phyloP scores from a whole-genome alignment of 192 early-diverging fungal species.

The Mortierella alpina region DNA sequence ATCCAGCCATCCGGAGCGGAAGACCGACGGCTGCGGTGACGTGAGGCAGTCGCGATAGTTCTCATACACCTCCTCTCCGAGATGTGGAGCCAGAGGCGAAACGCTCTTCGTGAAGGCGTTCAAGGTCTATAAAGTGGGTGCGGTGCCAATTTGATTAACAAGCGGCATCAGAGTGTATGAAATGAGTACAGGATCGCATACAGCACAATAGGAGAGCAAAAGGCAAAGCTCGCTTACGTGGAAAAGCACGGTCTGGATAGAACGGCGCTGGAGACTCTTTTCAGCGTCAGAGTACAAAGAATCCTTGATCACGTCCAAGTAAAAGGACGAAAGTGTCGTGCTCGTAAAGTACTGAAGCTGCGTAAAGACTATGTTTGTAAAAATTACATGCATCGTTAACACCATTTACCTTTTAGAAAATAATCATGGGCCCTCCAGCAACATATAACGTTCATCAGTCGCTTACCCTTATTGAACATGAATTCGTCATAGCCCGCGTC shows the following conservation, averaged over 20 bases:
- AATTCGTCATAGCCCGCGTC: slow-evolving; percentile 66
- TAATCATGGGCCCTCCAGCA: not conserved
- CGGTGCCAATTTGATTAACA: not conserved
- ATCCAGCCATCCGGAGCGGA: slow-evolving; percentile 27
- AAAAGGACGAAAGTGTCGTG: slow-evolving; percentile 75
- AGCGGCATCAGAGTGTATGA: not conserved
- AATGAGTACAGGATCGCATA: not conserved
- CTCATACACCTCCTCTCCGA: slow-evolving; percentile 50
- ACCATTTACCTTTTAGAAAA: slow-evolving; percentile 16
- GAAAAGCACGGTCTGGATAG: slow-evolving; percentile 72
- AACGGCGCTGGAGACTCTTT: slow-evolving; percentile 58
- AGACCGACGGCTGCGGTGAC: slow-evolving; percentile 14
- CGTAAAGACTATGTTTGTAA: no score
- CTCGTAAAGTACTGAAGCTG: slow-evolving; percentile 75
- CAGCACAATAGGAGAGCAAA: not conserved
- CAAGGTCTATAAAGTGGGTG: slow-evolving; percentile 54
- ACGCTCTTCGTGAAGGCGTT: slow-evolving; percentile 63
- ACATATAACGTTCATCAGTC: not conserved
- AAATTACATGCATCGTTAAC: slow-evolving; percentile 38
- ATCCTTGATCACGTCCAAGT: slow-evolving; percentile 85
- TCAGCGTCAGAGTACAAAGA: slow-evolving; percentile 71
- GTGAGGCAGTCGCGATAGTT: slow-evolving; percentile 27
- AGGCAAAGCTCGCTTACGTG: slow-evolving; percentile 53
- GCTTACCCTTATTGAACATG: slow-evolving; percentile 70
- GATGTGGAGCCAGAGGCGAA: slow-evolving; percentile 41